A percentile compares a stretch with the other conserved stretches of the same genome.
phyloP scores from a whole-genome alignment of 2,329 filamentous ascomycete genomes.

The Aspergillus pseudoviridinutans region DNA sequence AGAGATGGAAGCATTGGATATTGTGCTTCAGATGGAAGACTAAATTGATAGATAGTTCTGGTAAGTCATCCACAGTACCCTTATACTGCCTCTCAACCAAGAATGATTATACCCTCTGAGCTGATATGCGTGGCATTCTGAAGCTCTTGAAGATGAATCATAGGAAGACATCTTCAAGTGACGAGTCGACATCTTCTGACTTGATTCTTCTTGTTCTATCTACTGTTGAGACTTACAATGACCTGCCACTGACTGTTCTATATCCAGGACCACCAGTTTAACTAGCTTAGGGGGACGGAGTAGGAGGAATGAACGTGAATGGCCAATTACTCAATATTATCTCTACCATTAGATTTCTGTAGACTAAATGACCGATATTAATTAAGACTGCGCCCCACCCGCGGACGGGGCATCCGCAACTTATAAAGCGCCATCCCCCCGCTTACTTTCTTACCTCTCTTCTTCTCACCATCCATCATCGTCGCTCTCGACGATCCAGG shows the following conservation, averaged over 20 bases:
- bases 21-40: background rate
- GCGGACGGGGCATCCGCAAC: background rate
- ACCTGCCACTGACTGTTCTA: background rate
- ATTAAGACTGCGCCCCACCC: background rate
- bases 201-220: background rate
- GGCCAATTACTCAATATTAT: too few species aligned
- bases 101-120: slow-evolving; percentile 13
- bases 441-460: background rate
- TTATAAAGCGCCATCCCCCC: background rate
- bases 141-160: slow-evolving; percentile 15
- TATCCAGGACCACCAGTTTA: background rate
- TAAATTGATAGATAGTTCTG: background rate
- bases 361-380: background rate
- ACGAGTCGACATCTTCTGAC: slow-evolving; percentile 17
- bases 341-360: too few species aligned
- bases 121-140: slow-evolving; percentile 13
- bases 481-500: background rate
- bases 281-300: too few species aligned
- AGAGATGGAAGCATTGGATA: background rate
- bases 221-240: background rate
- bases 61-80: background rate
- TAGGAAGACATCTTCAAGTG: slow-evolving; percentile 13
- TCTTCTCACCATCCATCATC: slow-evolving; percentile 1
- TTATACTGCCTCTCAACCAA: background rate
- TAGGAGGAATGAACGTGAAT: too few species aligned